Base-by-base conservation (phyloP, 805 yeast genomes). In the Debaryomyces prosopidis region DNA sequence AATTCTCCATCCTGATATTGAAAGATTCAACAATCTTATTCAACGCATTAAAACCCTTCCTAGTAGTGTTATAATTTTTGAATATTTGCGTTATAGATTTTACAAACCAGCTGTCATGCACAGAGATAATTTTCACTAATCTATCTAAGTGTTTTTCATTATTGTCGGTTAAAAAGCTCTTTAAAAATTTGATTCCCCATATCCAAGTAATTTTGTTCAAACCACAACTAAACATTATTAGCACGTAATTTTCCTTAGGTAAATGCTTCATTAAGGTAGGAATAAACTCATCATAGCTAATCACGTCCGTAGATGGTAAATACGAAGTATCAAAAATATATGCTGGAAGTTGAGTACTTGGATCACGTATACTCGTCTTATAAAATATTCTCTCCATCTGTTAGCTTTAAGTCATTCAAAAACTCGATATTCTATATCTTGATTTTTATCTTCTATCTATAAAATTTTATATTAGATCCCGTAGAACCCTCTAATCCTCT, bases 71-170 rank as follows among this genome's bases (percentile, higher is more conserved):
- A 43, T 87, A 82, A 56, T 84, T 86, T 45, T 82, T 74, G 47
- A 88, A 68, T 18, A 89, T 76, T 43, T 87, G 90, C 12, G 86
- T 79, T 31, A 89, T 77, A 0, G 96, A 84, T 54, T 89, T 81
- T 20, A 89, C 79, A 66, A 91, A 79, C 94, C 97, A 90, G 39
- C 87, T 85, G 53, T 91, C 97, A 65, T 92, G 97, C 2, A 92
- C 96, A 26, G 91, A 77, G 51, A 84, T 86, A 2, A 89, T 71
- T 56, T 81, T 84, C 42, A 69, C 68, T 36, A 92, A 65, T 44
- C 68, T 67, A 23, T 57, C 52, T 34, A 78, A 72, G 42, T 77
- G 76, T 48, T 80, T 78, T 4, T 72, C 73, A n/a, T 64, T 55
- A 17, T 48, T 40, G 43, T 47, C 54, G 12, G 77, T 74, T 1